phyloP scores from a whole-genome alignment of 148 eudicot species.

The Vaccinium macrocarpon region DNA sequence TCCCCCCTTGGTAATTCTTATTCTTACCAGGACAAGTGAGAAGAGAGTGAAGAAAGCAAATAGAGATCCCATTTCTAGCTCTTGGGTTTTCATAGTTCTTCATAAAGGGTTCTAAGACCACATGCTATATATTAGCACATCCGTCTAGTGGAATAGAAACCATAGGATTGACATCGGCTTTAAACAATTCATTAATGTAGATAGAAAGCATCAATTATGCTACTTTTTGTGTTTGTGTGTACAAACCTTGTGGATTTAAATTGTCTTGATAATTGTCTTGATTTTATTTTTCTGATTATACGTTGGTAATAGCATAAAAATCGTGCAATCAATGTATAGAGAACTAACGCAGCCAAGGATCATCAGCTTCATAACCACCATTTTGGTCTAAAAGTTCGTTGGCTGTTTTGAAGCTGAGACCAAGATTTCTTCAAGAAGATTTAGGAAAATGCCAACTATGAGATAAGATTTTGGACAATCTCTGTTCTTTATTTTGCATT shows the following conservation, averaged over 20 bases:
- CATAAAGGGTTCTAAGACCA: background rate
- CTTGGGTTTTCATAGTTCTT: background rate
- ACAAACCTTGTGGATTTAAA: background rate
- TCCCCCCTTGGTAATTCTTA: background rate
- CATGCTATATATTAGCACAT: background rate
- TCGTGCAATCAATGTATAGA: background rate
- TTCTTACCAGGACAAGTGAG: slow-evolving; percentile 31
- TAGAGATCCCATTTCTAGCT: slow-evolving; percentile 24
- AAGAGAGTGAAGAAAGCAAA: slow-evolving; percentile 21
- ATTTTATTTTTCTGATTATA: background rate
- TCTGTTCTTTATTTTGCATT: background rate
- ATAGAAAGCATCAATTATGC: background rate
- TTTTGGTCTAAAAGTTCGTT: too few species aligned
- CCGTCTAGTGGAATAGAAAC: background rate
- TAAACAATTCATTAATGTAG: background rate
- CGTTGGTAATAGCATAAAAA: background rate
- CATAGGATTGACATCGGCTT: background rate
- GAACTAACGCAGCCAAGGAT: too few species aligned
- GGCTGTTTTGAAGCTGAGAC: too few species aligned
- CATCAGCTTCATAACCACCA: too few species aligned
- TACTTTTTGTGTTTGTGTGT: background rate
- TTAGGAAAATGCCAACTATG: too few species aligned
- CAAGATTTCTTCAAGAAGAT: too few species aligned
- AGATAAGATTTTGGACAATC: background rate
- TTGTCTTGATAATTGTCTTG: background rate